phyloP scores from a whole-genome alignment of 202 grass and related monocot species.

The Bolboschoenoplectus hybrid region DNA sequence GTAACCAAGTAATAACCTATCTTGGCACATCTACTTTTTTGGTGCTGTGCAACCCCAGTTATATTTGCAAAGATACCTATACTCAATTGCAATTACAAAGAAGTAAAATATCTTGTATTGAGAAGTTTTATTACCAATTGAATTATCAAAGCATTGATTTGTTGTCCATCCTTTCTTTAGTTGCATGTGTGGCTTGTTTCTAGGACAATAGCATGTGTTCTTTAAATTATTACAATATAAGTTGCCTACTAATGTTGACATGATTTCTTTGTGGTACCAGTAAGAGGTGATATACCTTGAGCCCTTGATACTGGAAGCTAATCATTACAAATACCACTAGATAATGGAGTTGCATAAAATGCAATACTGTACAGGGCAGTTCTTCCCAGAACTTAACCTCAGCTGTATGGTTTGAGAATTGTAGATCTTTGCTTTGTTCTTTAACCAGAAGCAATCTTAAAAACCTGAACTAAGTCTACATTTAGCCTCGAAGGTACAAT shows the following conservation, averaged over 20 bases:
- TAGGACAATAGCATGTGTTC: too few relatives aligned
- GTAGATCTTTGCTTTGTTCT: background rate
- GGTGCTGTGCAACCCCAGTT: background rate
- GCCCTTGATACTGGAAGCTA: background rate
- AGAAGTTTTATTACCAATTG: background rate
- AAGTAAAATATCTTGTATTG: background rate
- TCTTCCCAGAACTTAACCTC: background rate
- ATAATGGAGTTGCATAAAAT: background rate
- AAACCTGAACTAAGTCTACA: background rate
- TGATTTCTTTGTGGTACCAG: background rate
- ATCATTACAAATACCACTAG: background rate
- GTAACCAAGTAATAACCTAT: slow-evolving; percentile 54
- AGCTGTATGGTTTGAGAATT: background rate
- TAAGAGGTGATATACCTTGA: background rate
- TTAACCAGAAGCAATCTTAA: background rate
- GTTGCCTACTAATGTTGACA: background rate
- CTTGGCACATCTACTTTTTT: background rate
- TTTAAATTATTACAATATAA: background rate
- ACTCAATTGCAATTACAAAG: background rate
- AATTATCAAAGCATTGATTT: background rate
- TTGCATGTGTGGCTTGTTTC: background rate
- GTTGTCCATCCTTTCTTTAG: background rate
- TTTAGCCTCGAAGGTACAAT: background rate
- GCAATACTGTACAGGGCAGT: background rate
- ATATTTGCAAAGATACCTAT: background rate